Base-by-base conservation (phyloP, 192 early-diverging fungal genomes). In the Rhizophlyctis rosea region DNA sequence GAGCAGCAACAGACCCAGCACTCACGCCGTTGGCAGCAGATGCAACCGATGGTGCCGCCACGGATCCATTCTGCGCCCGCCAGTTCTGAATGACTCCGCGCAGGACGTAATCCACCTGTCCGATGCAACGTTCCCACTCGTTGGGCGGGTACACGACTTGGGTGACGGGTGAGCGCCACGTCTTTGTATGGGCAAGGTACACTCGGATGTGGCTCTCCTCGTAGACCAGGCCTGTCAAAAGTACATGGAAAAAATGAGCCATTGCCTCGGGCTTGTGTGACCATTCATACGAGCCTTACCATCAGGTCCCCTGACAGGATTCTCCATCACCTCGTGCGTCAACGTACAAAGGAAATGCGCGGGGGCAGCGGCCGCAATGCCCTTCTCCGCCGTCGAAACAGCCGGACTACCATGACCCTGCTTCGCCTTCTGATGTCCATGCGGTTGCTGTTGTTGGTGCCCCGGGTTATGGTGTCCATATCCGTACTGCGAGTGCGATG, bases 291-390 rank as follows among this genome's bases (percentile, higher is more conserved):
- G 7, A 34, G 9, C 18, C 65, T 53, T 59, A 67, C 65, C 65
- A 59, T 67, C 65, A 52, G 65, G 65, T 16, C 65, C 65, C 7
- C 35, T 25, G 11, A 67, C 57, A 27, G 65, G 65, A 1, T 39
- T 27, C 5, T 28, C 24, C 57, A 67, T 67, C 21, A 67, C 30
- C 65, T 55, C 36, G 21, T 48, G n/a, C 14, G 56, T 67, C 7
- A 67, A 34, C 27, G 65, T 49, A 34, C 65, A 67, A 18, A 48
- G 9, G 36, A 59, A 67, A 25, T 47, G 49, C 14, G 65, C 28
- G 2, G 65, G 65, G 9, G 39, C 39, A 18, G 39, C 39, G 39
- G 39, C 39, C 9, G 57, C 29, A 48, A 18, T 23, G 47, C 23
- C 47, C 18, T 0, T 48, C 18, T 48, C 18, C 0, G 0, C 18